These are phyloP conservation scores for Helotiales sp. DNA, from an alignment of 2,329 filamentous ascomycete species.

Conservation along the genomic window DNA sequence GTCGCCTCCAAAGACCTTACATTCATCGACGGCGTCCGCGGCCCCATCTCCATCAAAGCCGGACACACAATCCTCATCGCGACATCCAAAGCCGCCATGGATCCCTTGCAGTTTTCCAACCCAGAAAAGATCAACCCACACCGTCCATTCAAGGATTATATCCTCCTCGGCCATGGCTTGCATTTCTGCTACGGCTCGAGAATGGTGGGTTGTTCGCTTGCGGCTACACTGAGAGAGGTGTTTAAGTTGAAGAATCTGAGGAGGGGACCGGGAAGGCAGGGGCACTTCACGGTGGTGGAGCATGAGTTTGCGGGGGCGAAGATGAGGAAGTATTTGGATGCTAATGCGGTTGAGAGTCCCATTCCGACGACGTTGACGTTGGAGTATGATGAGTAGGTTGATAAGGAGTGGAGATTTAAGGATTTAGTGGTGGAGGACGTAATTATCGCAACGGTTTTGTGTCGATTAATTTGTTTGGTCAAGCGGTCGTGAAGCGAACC, in stretches of 20 bases:
- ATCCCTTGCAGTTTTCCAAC: slow-evolving; percentile 47
- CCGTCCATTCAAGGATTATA: slow-evolving; percentile 47
- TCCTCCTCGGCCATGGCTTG: slow-evolving; percentile 47
- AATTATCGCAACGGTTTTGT: neutral
- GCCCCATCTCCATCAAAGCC: slow-evolving; percentile 52
- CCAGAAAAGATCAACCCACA: slow-evolving; percentile 50
- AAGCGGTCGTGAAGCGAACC: too few species aligned
- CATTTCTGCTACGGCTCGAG: slow-evolving; percentile 49
- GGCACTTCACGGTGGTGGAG: slow-evolving; percentile 50
- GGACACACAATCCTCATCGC: slow-evolving; percentile 50
- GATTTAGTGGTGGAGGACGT: too few species aligned
- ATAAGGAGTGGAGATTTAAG: neutral
- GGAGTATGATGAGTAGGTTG: slow-evolving; percentile 47
- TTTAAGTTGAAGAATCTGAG: slow-evolving; percentile 52
- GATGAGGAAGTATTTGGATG: slow-evolving; percentile 55
- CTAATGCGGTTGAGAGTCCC: slow-evolving; percentile 52
- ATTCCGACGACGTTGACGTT: slow-evolving; percentile 50
- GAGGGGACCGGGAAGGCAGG: slow-evolving; percentile 45
- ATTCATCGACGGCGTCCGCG: slow-evolving; percentile 52
- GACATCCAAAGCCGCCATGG: slow-evolving; percentile 50
- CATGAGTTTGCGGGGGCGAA: slow-evolving; percentile 53
- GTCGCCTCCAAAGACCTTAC: slow-evolving; percentile 51
- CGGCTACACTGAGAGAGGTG: slow-evolving; percentile 50
- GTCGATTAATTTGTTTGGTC: neutral
- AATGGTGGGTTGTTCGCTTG: slow-evolving; percentile 47